Evolutionary conservation across 2,329 filamentous ascomycete species (phyloP).

Genomic region (Aspergillus carbonarius): DNA sequence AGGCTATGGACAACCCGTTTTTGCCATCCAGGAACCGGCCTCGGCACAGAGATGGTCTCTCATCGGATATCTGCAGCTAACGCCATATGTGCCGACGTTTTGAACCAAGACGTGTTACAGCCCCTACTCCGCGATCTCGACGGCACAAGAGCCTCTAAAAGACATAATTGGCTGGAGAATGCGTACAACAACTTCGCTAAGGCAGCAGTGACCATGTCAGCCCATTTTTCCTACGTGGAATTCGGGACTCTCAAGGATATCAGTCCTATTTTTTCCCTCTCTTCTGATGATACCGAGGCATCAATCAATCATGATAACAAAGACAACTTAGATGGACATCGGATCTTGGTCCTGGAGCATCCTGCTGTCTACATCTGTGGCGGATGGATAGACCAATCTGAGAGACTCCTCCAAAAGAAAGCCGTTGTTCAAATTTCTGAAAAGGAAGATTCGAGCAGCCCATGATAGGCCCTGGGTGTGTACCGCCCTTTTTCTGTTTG

Average conservation of each 20-base stretch:
- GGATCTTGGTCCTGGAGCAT: neutral
- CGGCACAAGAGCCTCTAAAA: neutral
- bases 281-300: too few species aligned
- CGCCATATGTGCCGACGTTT: neutral
- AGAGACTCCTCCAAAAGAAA: neutral
- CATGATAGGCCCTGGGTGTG: too few species aligned
- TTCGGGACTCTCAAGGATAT: too few species aligned
- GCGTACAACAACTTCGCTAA: neutral
- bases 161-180: neutral
- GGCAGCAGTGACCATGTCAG: too few species aligned
- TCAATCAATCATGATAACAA: neutral
- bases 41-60: neutral
- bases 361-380: neutral
- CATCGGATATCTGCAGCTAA: neutral
- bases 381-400: neutral
- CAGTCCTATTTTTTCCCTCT: too few species aligned
- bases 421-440: neutral
- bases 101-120: neutral
- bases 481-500: neutral
- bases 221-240: too few species aligned
- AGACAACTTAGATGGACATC: neutral
- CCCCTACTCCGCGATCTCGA: neutral
- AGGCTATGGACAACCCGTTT: neutral
- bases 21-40: neutral
- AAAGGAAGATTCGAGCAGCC: neutral